Conservation (phyloP, 1,139 yeast species). For the Chernovozyma aurita region DNA sequence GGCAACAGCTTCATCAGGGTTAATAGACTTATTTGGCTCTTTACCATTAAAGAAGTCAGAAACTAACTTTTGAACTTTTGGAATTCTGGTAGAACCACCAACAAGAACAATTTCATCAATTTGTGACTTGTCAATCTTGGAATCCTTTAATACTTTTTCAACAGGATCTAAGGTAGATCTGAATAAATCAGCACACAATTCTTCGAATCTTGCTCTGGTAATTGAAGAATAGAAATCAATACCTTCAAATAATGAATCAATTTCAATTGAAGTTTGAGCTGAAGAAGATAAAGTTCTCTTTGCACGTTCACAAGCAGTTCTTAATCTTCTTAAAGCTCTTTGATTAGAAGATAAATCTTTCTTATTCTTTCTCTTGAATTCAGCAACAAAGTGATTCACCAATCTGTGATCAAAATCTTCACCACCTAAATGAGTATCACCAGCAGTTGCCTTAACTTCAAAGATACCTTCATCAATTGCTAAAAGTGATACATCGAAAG, state of each 20-base stretch:
- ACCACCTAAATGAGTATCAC: slow-evolving; percentile 99
- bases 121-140: slow-evolving; percentile 38
- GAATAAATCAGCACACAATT: slow-evolving; percentile 41
- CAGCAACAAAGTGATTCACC: slow-evolving; percentile 32
- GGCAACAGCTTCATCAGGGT: slow-evolving; percentile 45
- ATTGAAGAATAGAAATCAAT: slow-evolving; percentile 39
- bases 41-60: slow-evolving; percentile 43
- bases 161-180: slow-evolving; percentile 42
- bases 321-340: slow-evolving; percentile 39
- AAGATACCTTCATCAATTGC: slow-evolving; percentile 94
- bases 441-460: slow-evolving; percentile 96
- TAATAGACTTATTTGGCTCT: slow-evolving; percentile 42
- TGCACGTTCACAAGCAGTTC: slow-evolving; percentile 43
- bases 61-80: slow-evolving; percentile 41
- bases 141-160: slow-evolving; percentile 39
- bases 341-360: slow-evolving; percentile 34
- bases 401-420: slow-evolving; percentile 50
- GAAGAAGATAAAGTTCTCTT: slow-evolving; percentile 40
- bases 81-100: slow-evolving; percentile 45
- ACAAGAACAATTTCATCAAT: slow-evolving; percentile 38
- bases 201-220: slow-evolving; percentile 44
- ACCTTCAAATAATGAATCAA: slow-evolving; percentile 39
- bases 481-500: slow-evolving; percentile 91
- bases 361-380: slow-evolving; percentile 37
- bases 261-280: slow-evolving; percentile 38